A percentile compares a stretch with the other conserved stretches of the same genome.
phyloP scores from a whole-genome alignment of 176 grass and related monocot genomes.

The Ensete glaucum region DNA sequence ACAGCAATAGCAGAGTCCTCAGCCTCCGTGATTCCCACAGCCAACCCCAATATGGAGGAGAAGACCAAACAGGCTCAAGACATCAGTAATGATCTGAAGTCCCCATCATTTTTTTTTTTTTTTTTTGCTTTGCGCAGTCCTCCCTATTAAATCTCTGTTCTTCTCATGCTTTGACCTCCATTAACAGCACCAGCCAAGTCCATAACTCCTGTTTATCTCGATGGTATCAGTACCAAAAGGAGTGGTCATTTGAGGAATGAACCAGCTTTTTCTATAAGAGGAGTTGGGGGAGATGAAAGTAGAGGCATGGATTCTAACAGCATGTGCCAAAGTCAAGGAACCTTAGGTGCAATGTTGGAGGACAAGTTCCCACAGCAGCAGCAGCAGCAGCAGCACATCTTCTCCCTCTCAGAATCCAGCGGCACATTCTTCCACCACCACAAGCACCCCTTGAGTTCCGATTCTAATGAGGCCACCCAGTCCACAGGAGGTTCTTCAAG shows the following conservation, averaged over 20 bases:
- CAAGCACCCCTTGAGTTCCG: not conserved
- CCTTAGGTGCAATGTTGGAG: not conserved
- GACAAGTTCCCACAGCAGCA: not conserved
- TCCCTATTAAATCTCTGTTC: no score
- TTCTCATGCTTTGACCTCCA: no score
- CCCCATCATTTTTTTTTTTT: no score
- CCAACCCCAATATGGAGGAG: not conserved
- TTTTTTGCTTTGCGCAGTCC: no score
- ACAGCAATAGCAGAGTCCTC: not conserved
- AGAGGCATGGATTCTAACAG: not conserved
- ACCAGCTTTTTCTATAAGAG: not conserved
- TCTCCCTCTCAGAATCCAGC: not conserved
- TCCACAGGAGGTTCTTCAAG: not conserved
- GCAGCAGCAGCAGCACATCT: not conserved
- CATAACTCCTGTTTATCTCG: not conserved
- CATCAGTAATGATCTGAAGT: not conserved
- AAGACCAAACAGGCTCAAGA: not conserved
- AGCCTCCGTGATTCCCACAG: not conserved
- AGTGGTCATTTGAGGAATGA: not conserved
- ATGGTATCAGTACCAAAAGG: not conserved
- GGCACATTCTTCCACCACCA: conserved; percentile 1
- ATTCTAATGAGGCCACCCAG: not conserved
- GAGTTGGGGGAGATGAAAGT: not conserved
- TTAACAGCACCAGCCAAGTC: not conserved
- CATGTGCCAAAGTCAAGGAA: not conserved